Percentiles rank a stretch among this genome's conserved stretches.
These are phyloP conservation scores for Apiospora kogelbergensis DNA, from an alignment of 2,329 filamentous ascomycete species.

Conservation along the genomic window DNA sequence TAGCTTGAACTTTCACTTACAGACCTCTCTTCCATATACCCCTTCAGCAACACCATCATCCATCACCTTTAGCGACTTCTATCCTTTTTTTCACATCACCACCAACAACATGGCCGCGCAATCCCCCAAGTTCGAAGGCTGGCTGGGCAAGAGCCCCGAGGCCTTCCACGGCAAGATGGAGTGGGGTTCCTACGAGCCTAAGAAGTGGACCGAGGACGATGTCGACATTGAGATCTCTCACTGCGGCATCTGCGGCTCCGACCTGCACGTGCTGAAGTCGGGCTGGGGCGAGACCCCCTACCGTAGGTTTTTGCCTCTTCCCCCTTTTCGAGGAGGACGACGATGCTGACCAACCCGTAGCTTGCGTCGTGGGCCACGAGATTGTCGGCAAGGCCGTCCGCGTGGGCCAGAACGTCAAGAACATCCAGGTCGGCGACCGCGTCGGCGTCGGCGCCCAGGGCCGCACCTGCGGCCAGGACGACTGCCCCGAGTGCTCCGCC, in stretches of 20 bases:
- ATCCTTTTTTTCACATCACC: not conserved
- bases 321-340: too few relatives aligned
- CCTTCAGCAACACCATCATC: not conserved
- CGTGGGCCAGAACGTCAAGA: conserved; percentile 35
- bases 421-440: conserved; percentile 30
- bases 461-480: conserved; percentile 36
- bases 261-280: conserved; percentile 20
- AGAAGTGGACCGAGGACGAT: conserved; percentile 61
- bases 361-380: conserved; percentile 42
- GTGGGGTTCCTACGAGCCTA: conserved; percentile 56
- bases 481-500: conserved; percentile 22
- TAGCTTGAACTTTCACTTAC: not conserved
- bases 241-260: conserved; percentile 63
- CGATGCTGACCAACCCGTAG: not conserved
- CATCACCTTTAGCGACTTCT: not conserved
- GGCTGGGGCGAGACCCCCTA: conserved; percentile 17
- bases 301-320: not conserved
- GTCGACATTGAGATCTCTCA: conserved; percentile 63
- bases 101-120: conserved; percentile 8
- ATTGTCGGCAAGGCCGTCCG: conserved; percentile 45
- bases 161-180: conserved; percentile 48
- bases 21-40: not conserved
- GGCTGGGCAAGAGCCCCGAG: conserved; percentile 40
- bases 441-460: conserved; percentile 45
- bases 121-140: conserved; percentile 45